Conservation (phyloP, 139 green algal genomes). For the Chlamydomonas sp. region DNA sequence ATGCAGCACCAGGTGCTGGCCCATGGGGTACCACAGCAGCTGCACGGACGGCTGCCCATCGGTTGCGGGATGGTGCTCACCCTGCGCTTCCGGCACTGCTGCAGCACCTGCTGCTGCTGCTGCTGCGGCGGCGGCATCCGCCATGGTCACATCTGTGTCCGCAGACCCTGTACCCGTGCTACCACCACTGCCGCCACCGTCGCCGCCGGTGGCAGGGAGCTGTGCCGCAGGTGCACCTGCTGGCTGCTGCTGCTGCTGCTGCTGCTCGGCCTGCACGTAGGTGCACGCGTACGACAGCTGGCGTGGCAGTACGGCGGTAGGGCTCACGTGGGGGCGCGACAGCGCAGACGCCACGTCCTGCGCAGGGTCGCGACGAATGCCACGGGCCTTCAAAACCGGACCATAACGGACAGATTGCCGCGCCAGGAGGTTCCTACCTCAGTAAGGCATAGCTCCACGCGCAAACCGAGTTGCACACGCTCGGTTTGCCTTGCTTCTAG, state of each 20-base stretch:
- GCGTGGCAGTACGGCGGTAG: neutral
- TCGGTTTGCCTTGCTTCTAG: too few relatives aligned
- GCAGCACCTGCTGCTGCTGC: neutral
- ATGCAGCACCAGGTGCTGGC: constrained; percentile 19
- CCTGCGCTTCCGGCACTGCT: neutral
- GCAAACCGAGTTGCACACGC: too few relatives aligned
- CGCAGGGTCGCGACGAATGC: too few relatives aligned
- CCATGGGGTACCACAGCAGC: constrained; percentile 29
- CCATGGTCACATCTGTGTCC: neutral
- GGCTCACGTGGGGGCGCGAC: neutral
- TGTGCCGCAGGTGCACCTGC: too few relatives aligned
- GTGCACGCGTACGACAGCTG: constrained; percentile 20
- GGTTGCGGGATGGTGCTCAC: neutral
- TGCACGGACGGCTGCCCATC: neutral
- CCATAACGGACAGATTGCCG: too few relatives aligned
- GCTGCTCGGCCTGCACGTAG: neutral
- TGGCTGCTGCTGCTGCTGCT: neutral
- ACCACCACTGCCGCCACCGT: neutral
- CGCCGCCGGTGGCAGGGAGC: neutral
- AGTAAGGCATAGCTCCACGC: too few relatives aligned
- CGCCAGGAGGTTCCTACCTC: too few relatives aligned
- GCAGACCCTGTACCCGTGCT: neutral
- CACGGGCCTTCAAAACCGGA: too few relatives aligned
- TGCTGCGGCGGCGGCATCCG: neutral
- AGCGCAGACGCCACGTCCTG: neutral